Evolutionary conservation across 2,329 filamentous ascomycete species (phyloP), one percentile per base, ranked within the genome.

Genomic region (Shiraia bambusicola): DNA sequence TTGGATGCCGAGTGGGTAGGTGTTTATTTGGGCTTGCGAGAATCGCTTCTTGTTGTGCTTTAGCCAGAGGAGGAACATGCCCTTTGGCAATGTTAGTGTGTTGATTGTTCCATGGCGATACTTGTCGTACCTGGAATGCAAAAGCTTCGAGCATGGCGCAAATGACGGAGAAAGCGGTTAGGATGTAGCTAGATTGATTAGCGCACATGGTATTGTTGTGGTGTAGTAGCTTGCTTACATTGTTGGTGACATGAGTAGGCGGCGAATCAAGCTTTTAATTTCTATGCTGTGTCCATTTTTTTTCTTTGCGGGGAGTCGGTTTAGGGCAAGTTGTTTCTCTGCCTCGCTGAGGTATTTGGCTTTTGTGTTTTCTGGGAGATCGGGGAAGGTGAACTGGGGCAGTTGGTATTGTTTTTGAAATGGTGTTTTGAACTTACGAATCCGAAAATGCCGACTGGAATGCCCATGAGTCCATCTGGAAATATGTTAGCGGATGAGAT

Each of bases 1-100:
- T 0, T 79, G 73, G 0, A 82, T 75, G 2, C 77, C 79, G 0
- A 78, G 77, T 0, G 78, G 78, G 38, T 81, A 81, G 50, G 79
- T 76, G 59, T 81, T 82, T 26, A 77, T 70, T 50, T 80, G 73
- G 0, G 69, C 28, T 1, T 78, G 67, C 0, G 69, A 52, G 39
- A 50, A 59, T 14, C 48, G 40, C 11, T 28, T 13, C 14, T 47
- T 47, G 33, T 57, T 35, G 34, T 54, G 31, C 25, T 52, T 54
- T 22, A 58, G 39, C 47, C 46, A 56, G 27, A 58, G 48, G 10
- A 57, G 49, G 24, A 59, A 50, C 40, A 57, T 47, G 36, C 50
- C 52, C 37, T 48, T n/a, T 36, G 14, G n/a, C 16, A 17, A 24
- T 4, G 19, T 22, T 22, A 22, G 19, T 22, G 8, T 22, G 19